Conservation (phyloP, 2,329 filamentous ascomycete genomes). For the Neurospora sp. region DNA sequence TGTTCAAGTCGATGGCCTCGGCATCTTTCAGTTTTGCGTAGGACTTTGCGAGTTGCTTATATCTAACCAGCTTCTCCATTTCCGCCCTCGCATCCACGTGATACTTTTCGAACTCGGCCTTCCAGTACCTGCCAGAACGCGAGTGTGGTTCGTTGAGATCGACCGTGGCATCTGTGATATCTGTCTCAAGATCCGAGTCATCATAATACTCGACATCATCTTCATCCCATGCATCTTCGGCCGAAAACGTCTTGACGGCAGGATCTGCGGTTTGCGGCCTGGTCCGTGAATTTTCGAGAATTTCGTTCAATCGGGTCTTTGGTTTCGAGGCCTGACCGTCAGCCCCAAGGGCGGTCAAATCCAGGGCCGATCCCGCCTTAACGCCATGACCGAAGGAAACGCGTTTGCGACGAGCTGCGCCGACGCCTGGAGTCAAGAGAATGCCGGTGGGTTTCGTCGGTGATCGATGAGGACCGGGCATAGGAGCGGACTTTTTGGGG, state of each 20-base stretch:
- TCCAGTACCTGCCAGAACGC: constrained; percentile 71
- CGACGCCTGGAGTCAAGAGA: constrained; percentile 53
- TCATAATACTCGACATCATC: constrained; percentile 24
- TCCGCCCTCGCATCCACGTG: constrained; percentile 61
- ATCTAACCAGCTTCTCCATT: constrained; percentile 67
- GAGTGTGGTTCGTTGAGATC: constrained; percentile 67
- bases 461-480: constrained; percentile 25
- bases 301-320: constrained; percentile 35
- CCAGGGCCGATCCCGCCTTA: constrained; percentile 29
- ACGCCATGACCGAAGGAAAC: constrained; percentile 55
- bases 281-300: constrained; percentile 33
- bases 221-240: constrained; percentile 44
- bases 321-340: constrained; percentile 20
- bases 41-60: constrained; percentile 70
- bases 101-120: constrained; percentile 65
- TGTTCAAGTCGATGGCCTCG: constrained; percentile 55
- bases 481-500: constrained; percentile 9
- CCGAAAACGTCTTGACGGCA: constrained; percentile 10
- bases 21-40: constrained; percentile 70
- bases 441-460: constrained; percentile 47
- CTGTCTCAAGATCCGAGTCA: constrained; percentile 5
- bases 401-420: constrained; percentile 49
- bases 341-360: constrained; percentile 19
- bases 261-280: constrained; percentile 4
- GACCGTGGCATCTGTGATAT: constrained; percentile 51